Percentiles rank a stretch among this genome's conserved stretches.
Conservation (phyloP, 345 rosid genomes). For the Trapa bicornis region DNA sequence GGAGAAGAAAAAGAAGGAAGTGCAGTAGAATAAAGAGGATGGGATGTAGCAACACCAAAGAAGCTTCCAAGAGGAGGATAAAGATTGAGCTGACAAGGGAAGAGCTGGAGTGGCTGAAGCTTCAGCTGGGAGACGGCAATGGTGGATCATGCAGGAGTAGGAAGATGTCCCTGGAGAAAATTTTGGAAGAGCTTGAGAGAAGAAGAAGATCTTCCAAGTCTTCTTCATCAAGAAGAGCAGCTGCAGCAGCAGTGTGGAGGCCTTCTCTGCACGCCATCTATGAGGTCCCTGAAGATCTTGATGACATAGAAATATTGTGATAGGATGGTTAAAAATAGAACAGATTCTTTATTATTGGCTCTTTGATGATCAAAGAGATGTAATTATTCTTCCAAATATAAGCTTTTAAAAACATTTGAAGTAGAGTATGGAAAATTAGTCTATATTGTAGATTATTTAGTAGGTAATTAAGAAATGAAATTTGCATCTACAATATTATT, state of each 20-base stretch:
- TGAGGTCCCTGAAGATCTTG: slow-evolving; percentile 33
- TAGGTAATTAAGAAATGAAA: no score
- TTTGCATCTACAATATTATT: no score
- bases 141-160: slow-evolving; percentile 3
- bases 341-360: no score
- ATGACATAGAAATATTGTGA: slow-evolving; percentile 14
- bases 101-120: slow-evolving; percentile 52
- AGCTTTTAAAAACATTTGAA: no score
- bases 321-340: no score
- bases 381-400: no score
- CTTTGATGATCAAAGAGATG: no score
- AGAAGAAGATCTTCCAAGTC: background rate
- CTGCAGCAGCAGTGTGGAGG: slow-evolving; percentile 25
- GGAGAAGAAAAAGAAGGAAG: background rate
- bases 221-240: background rate
- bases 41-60: slow-evolving; percentile 15
- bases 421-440: no score
- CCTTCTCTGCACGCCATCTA: slow-evolving; percentile 57
- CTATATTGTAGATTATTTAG: no score
- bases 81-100: slow-evolving; percentile 68
- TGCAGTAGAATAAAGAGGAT: background rate
- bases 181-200: slow-evolving; percentile 30
- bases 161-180: slow-evolving; percentile 26
- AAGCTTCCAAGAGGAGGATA: slow-evolving; percentile 21
- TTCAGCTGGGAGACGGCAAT: slow-evolving; percentile 20